Base-by-base conservation (phyloP, 208 protist species). In the Wallacemonas collosoma region DNA sequence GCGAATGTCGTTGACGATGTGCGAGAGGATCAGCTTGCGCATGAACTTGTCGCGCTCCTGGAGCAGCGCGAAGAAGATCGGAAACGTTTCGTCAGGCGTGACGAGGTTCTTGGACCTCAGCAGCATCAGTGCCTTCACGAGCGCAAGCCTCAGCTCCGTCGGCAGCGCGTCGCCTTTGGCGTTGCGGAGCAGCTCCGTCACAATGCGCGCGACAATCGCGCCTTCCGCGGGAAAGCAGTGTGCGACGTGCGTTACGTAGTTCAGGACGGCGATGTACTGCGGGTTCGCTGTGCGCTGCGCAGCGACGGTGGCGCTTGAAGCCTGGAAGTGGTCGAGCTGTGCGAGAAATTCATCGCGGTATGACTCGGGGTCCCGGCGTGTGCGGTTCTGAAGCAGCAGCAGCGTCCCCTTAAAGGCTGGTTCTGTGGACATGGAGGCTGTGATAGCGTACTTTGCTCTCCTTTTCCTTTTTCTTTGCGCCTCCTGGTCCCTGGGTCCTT, bases 1-100 rank as follows among this genome's bases (percentile, higher is more conserved):
- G 65, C 95, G 93, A 51, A 99, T 91, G 79, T 99, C 98, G 60
- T 85, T 91, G 15, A 99, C 95, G 58, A 99, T 97, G 84, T 99
- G 95, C 2, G 82, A 81, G 40, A 95, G 80, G 62, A 98, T 91
- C 15, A 93, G 51, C 61, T 85, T 77, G 51, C 98, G 90, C 36
- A 99, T 81, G 58, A 62, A 57, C 84, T 99, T 99, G 85, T 99
- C 98, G 15, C 95, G 86, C 75, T 98, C 90, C 57, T 97, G 89
- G 67, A 99, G 98, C 14, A 99, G 81, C 69, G 73, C 89, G 82
- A 99, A 99, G 80, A 99, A 97, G 12, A 99, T 78, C 15, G 95
- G 88, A 72, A 99, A 95, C 7, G 98, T 85, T 1, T 87, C 77
- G 14, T 94, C 90, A 12, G 93, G 78, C 41, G 80, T 71, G 36